These are phyloP conservation scores for Globisporangium solare DNA, from an alignment of 352 stramenopile genomes.

Conservation along the genomic window DNA sequence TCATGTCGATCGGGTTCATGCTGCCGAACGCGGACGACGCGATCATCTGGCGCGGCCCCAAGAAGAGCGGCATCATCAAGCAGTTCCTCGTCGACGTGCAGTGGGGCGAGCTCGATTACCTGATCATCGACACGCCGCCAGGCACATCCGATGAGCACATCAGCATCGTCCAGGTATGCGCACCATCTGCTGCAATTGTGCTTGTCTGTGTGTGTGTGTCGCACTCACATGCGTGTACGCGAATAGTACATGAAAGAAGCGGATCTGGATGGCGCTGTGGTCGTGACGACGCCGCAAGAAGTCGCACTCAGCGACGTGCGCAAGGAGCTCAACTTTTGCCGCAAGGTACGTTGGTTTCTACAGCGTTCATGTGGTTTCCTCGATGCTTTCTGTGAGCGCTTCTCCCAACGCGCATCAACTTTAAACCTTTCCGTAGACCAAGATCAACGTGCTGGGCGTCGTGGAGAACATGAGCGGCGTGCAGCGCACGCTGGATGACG, in stretches of 20 bases:
- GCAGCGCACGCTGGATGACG: conserved; percentile 70
- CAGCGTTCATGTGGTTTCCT: not conserved
- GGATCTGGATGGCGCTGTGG: conserved; percentile 92
- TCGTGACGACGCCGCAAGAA: conserved; percentile 99
- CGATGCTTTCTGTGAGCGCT: not conserved
- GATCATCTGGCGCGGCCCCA: conserved; percentile 99
- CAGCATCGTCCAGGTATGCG: conserved; percentile 93
- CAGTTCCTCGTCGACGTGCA: conserved; percentile 99
- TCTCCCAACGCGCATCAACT: no score
- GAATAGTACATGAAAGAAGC: conserved; percentile 96
- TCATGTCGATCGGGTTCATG: conserved; percentile 99
- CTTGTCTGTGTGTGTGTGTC: not conserved
- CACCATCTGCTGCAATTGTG: not conserved
- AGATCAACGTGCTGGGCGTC: conserved; percentile 84
- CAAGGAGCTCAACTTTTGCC: conserved; percentile 99
- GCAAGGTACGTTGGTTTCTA: conserved; percentile 79
- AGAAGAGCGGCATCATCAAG: conserved; percentile 99
- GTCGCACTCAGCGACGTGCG: conserved; percentile 98
- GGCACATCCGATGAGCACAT: conserved; percentile 99
- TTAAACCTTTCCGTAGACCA: conserved; percentile 35
- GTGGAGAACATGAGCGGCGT: conserved; percentile 99
- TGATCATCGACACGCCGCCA: conserved; percentile 99
- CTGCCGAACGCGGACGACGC: conserved; percentile 96
- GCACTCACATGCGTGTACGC: not conserved
- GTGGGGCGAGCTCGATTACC: conserved; percentile 99